Conservation (phyloP, 2,329 filamentous ascomycete species). For the Curvularia eragrostidis region DNA sequence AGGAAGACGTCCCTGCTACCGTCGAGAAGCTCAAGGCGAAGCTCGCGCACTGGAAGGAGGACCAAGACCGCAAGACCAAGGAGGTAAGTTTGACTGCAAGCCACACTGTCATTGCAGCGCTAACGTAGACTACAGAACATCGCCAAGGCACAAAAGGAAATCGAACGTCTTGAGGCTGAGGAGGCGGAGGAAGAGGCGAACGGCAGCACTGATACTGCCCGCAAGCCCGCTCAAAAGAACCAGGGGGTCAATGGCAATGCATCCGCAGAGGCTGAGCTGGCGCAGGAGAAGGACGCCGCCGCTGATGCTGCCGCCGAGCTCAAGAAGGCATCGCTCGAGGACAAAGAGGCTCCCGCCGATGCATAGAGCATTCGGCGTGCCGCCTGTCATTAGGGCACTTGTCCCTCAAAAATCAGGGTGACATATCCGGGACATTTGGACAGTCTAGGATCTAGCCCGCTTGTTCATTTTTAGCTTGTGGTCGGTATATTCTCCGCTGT, state of each 20-base stretch:
- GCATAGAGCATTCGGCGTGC: constrained; percentile 28
- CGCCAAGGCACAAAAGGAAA: constrained; percentile 94
- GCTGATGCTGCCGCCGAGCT: constrained; percentile 66
- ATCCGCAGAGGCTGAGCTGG: constrained; percentile 61
- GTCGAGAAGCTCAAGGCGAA: constrained; percentile 93
- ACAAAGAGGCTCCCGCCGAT: constrained; percentile 45
- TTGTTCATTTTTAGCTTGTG: constrained; percentile 28
- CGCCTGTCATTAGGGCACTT: constrained; percentile 11
- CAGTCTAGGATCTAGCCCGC: constrained; percentile 26
- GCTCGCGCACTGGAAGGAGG: constrained; percentile 86
- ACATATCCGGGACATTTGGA: constrained; percentile 28
- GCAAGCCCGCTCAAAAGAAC: constrained; percentile 61
- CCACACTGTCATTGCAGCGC: constrained; percentile 1
- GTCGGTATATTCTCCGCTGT: constrained; percentile 20
- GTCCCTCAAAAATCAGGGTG: constrained; percentile 23
- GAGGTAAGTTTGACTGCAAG: constrained; percentile 67
- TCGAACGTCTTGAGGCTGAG: constrained; percentile 81
- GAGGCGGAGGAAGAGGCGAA: constrained; percentile 60
- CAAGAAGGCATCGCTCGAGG: constrained; percentile 66
- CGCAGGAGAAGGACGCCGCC: constrained; percentile 65
- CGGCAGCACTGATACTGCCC: constrained; percentile 62
- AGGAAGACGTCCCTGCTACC: constrained; percentile 78
- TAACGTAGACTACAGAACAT: constrained; percentile 73
- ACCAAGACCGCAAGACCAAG: constrained; percentile 88
- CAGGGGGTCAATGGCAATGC: constrained; percentile 60